These are phyloP conservation scores for Termitomyces sp. DNA, from an alignment of 768 basidiomycete species.

Conservation along the genomic window DNA sequence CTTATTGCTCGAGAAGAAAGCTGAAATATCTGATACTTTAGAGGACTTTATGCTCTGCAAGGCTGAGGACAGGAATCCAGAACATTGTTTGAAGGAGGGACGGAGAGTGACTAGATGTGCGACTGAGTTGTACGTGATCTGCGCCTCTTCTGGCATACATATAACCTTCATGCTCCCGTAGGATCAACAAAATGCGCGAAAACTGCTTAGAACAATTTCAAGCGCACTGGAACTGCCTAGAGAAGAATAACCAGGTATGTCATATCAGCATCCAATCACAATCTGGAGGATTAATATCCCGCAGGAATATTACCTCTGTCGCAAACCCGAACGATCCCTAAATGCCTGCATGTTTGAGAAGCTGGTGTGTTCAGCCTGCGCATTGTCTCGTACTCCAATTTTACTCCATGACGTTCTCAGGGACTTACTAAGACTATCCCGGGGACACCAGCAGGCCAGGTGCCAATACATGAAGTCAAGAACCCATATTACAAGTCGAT, in stretches of 20 bases:
- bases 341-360: constrained; percentile 98
- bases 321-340: constrained; percentile 81
- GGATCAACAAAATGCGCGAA: constrained; percentile 91
- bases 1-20: background rate
- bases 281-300: background rate
- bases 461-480: constrained; percentile 85
- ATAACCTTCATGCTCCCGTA: constrained; percentile 26
- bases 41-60: constrained; percentile 89
- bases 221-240: constrained; percentile 91
- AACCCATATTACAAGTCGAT: constrained; percentile 78
- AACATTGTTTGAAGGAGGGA: constrained; percentile 93
- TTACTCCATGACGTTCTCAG: constrained; percentile 37
- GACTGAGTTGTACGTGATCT: constrained; percentile 74
- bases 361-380: constrained; percentile 47
- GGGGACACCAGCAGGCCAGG: constrained; percentile 76
- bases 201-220: constrained; percentile 87
- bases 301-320: constrained; percentile 87
- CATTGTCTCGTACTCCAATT: background rate
- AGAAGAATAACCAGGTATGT: constrained; percentile 89
- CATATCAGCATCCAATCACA: background rate
- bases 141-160: background rate
- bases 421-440: constrained; percentile 91
- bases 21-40: constrained; percentile 8
- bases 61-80: constrained; percentile 84
- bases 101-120: constrained; percentile 94